Evolutionary conservation across 1,139 yeast species (phyloP).

Genomic region (Suhomyces maxii): DNA sequence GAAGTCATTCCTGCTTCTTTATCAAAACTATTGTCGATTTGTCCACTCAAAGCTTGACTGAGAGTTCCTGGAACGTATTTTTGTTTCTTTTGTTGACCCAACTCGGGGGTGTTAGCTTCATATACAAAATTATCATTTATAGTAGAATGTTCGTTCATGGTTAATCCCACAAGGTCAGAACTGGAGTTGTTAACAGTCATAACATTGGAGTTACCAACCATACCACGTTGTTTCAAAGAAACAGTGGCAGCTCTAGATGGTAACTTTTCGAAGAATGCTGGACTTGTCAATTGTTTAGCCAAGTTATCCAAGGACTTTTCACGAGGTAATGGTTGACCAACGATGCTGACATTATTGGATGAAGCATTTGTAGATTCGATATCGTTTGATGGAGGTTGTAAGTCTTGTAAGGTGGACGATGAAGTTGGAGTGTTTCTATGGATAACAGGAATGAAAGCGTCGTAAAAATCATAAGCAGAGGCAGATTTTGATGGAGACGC

Average conservation of each 20-base stretch:
- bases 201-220: constrained; percentile 1
- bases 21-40: constrained; percentile 11
- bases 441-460: constrained; percentile 43
- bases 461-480: constrained; percentile 45
- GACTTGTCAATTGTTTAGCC: constrained; percentile 43
- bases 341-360: constrained; percentile 6
- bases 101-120: constrained; percentile 19
- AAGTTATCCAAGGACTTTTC: constrained; percentile 35
- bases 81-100: not conserved
- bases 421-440: constrained; percentile 1
- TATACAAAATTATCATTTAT: constrained; percentile 39
- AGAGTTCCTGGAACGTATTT: not conserved
- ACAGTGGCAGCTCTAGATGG: constrained; percentile 35
- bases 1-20: constrained; percentile 10
- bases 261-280: constrained; percentile 40
- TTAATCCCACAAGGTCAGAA: constrained; percentile 10
- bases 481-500: constrained; percentile 19
- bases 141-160: constrained; percentile 14
- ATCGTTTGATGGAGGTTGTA: constrained; percentile 1
- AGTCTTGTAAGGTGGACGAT: constrained; percentile 3
- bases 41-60: constrained; percentile 5
- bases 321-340: constrained; percentile 2
- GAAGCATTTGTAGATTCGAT: constrained; percentile 7
- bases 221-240: constrained; percentile 15
- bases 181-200: constrained; percentile 12